Evolutionary conservation across 257 asterid genomes (phyloP).

Genomic region (Przewalskia tangutica): DNA sequence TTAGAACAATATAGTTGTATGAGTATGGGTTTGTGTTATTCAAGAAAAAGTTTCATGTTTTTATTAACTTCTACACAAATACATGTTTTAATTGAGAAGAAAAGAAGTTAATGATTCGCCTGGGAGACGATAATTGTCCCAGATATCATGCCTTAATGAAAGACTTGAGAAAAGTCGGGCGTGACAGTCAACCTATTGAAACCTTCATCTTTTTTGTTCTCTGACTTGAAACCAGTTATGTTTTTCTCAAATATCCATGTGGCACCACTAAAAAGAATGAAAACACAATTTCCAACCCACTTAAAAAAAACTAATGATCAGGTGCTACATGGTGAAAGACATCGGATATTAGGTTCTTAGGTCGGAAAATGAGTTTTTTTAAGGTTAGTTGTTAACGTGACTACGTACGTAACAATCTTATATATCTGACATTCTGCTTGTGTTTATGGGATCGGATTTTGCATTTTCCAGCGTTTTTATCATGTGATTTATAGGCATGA

Average conservation of each 20-base stretch:
- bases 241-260: too few species aligned
- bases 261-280: not conserved
- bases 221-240: not conserved
- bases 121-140: too few species aligned
- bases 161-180: too few species aligned
- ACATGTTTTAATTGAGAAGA: too few species aligned
- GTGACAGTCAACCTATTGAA: not conserved
- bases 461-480: not conserved
- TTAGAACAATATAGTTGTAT: too few species aligned
- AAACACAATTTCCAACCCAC: not conserved
- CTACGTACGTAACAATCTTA: not conserved
- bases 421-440: too few species aligned
- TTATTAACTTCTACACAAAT: too few species aligned
- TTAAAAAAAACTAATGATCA: not conserved
- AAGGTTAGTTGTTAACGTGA: not conserved
- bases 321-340: not conserved
- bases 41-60: too few species aligned
- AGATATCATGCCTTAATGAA: too few species aligned
- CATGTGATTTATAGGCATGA: not conserved
- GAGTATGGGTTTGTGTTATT: too few species aligned
- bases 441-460: not conserved
- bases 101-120: too few species aligned
- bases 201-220: not conserved
- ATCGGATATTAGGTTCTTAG: not conserved
- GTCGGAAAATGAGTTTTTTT: not conserved